Base-by-base conservation (phyloP, 1,284 basidiomycete genomes). In the Fomitopsis schrenkii region DNA sequence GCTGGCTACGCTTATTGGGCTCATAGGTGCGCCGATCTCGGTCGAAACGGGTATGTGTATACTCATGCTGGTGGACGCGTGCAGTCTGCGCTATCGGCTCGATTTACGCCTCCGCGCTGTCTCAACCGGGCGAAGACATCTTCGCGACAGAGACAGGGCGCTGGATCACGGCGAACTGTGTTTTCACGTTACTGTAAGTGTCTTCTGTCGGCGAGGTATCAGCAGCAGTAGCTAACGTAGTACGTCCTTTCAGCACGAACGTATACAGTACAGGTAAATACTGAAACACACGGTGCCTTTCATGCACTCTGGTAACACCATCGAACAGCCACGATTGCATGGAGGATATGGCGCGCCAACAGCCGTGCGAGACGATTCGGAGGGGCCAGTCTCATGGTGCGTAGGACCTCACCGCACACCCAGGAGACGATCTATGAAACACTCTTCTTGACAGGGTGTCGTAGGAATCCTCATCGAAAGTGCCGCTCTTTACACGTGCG, bases 91-190 rank as follows among this genome's bases (percentile, higher is more conserved):
- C 55, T n/a, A 26, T 57, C n/a, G 60, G 55, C 5, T n/a, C 48
- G 5, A 57, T 42, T 6, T 61, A 61, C 36, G 44, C 41, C 22
- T 44, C 46, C 30, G 40, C 60, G 7, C 12, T 44, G 36, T 54
- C 22, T n/a, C 22, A 42, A 19, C 40, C 50, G 2, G 55, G 48
- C 15, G 28, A 61, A 19, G 40, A 57, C 38, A 46, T 61, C 38
- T 61, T 57, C 48, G 41, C 19, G 10, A 28, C 46, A 17, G 45
- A 36, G 3, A 33, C 50, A 5, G 60, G 55, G 3, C 60, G 55
- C 40, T 61, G 60, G 60, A 57, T 61, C n/a, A 57, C 55, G 9
- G 44, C 44, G 5, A 48, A 58, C 28, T 58, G 57, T 17, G 45
- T 58, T 5, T 58, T 58, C 45, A 58, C 57, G 19, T 41, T 58